phyloP scores from a whole-genome alignment of 2,329 filamentous ascomycete genomes.

The Trichoderma pleuroti region DNA sequence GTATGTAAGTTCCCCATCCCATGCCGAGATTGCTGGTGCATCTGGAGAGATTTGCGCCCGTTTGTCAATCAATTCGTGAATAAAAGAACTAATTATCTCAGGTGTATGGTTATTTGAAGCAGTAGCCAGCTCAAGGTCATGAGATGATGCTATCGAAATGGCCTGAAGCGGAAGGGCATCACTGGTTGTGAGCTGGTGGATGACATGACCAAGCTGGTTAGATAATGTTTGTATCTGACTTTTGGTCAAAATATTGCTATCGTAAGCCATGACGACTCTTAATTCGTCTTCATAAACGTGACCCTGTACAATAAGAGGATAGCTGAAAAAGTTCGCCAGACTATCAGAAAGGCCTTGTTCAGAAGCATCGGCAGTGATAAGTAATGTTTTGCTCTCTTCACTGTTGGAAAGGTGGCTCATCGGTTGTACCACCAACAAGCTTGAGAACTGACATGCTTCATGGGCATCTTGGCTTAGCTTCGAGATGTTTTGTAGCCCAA shows the following conservation, averaged over 20 bases:
- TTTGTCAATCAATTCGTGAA: conserved; percentile 10
- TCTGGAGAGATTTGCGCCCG: background rate
- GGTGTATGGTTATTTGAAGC: background rate
- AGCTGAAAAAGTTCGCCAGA: background rate
- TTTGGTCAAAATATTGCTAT: background rate
- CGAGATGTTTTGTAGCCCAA: background rate
- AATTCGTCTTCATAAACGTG: background rate
- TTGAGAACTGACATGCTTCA: background rate
- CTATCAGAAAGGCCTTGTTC: background rate
- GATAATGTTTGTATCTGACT: background rate
- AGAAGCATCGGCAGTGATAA: background rate
- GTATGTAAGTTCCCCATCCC: conserved; percentile 36
- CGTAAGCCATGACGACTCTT: background rate
- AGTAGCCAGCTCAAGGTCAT: background rate
- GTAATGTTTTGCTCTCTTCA: background rate
- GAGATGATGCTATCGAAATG: background rate
- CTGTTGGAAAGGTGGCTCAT: background rate
- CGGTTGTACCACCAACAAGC: background rate
- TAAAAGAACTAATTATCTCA: background rate
- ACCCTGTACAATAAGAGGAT: background rate
- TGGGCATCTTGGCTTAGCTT: background rate
- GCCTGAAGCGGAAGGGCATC: background rate
- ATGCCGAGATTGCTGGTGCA: background rate
- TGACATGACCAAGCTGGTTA: background rate
- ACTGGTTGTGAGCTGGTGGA: background rate